These are phyloP conservation scores for Xeromyces bisporus DNA, from an alignment of 495 filamentous ascomycete species.

Conservation along the genomic window DNA sequence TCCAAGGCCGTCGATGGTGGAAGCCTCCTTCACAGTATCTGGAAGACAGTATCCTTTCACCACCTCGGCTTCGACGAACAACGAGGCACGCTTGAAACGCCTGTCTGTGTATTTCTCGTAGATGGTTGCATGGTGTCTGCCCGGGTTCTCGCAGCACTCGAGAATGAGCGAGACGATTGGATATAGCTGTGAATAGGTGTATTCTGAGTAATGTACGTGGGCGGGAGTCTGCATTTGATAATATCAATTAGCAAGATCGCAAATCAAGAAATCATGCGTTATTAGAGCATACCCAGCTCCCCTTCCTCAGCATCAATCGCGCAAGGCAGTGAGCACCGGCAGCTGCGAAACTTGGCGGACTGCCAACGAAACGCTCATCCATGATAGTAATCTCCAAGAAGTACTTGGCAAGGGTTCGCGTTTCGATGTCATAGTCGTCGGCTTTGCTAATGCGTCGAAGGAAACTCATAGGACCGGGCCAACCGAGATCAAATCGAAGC, in stretches of 20 bases:
- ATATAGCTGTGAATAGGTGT: conserved; percentile 70
- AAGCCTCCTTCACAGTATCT: conserved; percentile 1
- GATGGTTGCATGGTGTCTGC: conserved; percentile 67
- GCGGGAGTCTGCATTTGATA: conserved; percentile 40
- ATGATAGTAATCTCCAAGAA: conserved; percentile 93
- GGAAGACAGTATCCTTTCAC: conserved; percentile 32
- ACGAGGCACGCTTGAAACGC: conserved; percentile 66
- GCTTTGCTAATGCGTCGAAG: conserved; percentile 93
- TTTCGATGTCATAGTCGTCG: conserved; percentile 93
- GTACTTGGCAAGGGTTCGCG: conserved; percentile 91
- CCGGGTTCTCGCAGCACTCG: conserved; percentile 72
- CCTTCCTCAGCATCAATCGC: conserved; percentile 76
- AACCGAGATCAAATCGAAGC: conserved; percentile 86
- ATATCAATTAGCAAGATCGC: conserved; percentile 10
- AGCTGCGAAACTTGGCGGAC: conserved; percentile 73
- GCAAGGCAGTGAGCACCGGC: conserved; percentile 89
- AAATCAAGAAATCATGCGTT: neutral
- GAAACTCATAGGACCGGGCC: conserved; percentile 97
- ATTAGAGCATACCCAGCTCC: conserved; percentile 75
- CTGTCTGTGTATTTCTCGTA: conserved; percentile 82
- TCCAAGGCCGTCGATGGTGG: too few species aligned
- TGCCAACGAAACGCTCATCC: conserved; percentile 92
- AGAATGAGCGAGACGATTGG: conserved; percentile 58
- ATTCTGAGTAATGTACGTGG: conserved; percentile 83
- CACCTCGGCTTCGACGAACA: conserved; percentile 61